A percentile compares a stretch with the other conserved stretches of the same genome.
Evolutionary conservation across 2,329 filamentous ascomycete genomes (phyloP).

Genomic region (Dichotomopilus funicola): DNA sequence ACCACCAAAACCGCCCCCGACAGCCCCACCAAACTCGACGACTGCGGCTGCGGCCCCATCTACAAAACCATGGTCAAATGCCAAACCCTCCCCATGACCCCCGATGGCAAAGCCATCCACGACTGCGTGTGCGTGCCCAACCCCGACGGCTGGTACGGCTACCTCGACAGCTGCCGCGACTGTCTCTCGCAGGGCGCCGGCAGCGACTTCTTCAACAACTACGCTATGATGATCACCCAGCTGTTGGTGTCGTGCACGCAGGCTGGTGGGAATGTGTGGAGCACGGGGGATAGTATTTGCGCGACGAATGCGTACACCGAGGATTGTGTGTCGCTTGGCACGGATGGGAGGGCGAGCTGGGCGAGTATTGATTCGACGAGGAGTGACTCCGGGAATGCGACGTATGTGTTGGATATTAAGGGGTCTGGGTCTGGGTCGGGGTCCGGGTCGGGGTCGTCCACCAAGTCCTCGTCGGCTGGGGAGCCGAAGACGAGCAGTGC

Average conservation of each 20-base stretch:
- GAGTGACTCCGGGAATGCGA: not conserved
- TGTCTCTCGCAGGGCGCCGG: slow-evolving; percentile 9
- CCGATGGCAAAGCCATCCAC: not conserved
- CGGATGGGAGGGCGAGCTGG: slow-evolving; percentile 9
- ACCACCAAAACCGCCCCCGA: not conserved
- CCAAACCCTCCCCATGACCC: slow-evolving; percentile 3
- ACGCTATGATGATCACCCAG: slow-evolving; percentile 9
- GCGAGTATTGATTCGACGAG: slow-evolving; percentile 7
- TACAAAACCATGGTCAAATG: slow-evolving; percentile 11
- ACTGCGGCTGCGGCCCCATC: slow-evolving; percentile 15
- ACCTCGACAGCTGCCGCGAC: slow-evolving; percentile 5
- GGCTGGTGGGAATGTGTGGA: slow-evolving; percentile 2
- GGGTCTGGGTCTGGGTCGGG: no score
- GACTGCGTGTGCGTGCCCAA: slow-evolving; percentile 14
- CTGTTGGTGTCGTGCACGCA: slow-evolving; percentile 14
- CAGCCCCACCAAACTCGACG: slow-evolving; percentile 12
- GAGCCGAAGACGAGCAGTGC: no score
- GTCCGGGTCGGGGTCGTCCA: no score
- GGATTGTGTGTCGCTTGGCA: slow-evolving; percentile 7
- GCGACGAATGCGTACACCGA: slow-evolving; percentile 7
- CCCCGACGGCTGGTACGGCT: slow-evolving; percentile 13
- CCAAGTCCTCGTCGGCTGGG: no score
- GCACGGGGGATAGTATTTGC: slow-evolving; percentile 12
- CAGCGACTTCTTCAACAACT: slow-evolving; percentile 15
- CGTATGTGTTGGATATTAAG: slow-evolving; percentile 7